A percentile compares a stretch with the other conserved stretches of the same genome.
phyloP scores from a whole-genome alignment of 139 green algal genomes.

The Micractinium conductrix region DNA sequence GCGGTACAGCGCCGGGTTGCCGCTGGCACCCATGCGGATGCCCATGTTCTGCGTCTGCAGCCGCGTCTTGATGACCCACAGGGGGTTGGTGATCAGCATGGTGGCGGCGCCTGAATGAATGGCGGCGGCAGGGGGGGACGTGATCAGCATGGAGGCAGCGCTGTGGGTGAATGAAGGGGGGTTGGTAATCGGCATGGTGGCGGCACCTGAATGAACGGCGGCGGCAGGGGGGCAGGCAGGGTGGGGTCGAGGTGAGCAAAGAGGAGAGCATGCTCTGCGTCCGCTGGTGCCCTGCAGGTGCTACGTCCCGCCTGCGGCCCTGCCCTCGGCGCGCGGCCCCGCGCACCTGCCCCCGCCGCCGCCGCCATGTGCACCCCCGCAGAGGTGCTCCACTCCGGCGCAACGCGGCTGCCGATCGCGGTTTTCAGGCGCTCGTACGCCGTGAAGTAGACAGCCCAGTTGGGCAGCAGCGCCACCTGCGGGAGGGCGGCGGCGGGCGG shows the following conservation, averaged over 20 bases:
- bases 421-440: slow-evolving; percentile 91
- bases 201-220: too few species aligned
- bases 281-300: too few species aligned
- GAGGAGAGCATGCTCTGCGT: neutral
- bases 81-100: slow-evolving; percentile 90
- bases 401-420: slow-evolving; percentile 38
- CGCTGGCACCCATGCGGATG: slow-evolving; percentile 35
- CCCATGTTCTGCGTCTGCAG: slow-evolving; percentile 64
- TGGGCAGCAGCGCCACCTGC: slow-evolving; percentile 97
- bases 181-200: too few species aligned
- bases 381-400: slow-evolving; percentile 16
- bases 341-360: slow-evolving; percentile 79
- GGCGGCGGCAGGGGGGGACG: neutral
- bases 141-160: neutral
- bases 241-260: neutral
- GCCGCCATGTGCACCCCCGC: slow-evolving; percentile 77
- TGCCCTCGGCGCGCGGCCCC: too few species aligned
- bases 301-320: too few species aligned
- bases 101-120: slow-evolving; percentile 66
- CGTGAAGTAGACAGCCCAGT: slow-evolving; percentile 98
- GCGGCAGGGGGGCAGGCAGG: neutral
- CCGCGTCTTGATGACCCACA: slow-evolving; percentile 98
- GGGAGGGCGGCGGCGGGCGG: too few species aligned
- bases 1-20: slow-evolving; percentile 59
- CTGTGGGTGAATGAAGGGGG: too few species aligned